These are phyloP conservation scores for Podospora comata DNA, from an alignment of 495 filamentous ascomycete genomes.

Conservation along the genomic window DNA sequence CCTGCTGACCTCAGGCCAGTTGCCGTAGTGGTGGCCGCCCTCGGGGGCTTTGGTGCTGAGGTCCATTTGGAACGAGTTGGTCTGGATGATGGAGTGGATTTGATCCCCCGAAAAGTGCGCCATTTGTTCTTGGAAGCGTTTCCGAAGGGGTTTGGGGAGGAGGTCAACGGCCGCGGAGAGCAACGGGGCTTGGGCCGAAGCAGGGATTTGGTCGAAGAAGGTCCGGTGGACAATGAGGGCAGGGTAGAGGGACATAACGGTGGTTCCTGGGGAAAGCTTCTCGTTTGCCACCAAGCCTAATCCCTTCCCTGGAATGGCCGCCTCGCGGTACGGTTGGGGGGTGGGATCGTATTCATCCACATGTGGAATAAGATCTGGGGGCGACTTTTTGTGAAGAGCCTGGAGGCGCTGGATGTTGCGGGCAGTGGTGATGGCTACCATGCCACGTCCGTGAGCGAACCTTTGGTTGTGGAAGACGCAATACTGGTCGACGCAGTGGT, in stretches of 20 bases:
- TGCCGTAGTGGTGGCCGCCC: constrained; percentile 29
- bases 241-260: constrained; percentile 25
- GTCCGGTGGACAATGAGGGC: constrained; percentile 28
- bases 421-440: constrained; percentile 29
- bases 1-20: constrained; percentile 30
- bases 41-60: constrained; percentile 13
- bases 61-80: constrained; percentile 32
- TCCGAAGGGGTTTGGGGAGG: constrained; percentile 20
- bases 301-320: constrained; percentile 25
- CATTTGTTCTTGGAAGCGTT: constrained; percentile 20
- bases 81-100: constrained; percentile 28
- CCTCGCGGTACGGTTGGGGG: constrained; percentile 2
- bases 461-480: constrained; percentile 30
- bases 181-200: constrained; percentile 18
- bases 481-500: constrained; percentile 24
- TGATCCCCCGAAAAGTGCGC: constrained; percentile 22
- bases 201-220: constrained; percentile 19
- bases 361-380: no score
- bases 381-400: constrained; percentile 10
- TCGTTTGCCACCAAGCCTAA: constrained; percentile 24
- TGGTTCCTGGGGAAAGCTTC: constrained; percentile 23
- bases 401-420: constrained; percentile 20
- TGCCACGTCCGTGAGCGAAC: constrained; percentile 26
- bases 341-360: no score
- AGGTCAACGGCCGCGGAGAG: constrained; percentile 26